Evolutionary conservation across 2,329 filamentous ascomycete species (phyloP).

Genomic region (Corynespora cassiicola): DNA sequence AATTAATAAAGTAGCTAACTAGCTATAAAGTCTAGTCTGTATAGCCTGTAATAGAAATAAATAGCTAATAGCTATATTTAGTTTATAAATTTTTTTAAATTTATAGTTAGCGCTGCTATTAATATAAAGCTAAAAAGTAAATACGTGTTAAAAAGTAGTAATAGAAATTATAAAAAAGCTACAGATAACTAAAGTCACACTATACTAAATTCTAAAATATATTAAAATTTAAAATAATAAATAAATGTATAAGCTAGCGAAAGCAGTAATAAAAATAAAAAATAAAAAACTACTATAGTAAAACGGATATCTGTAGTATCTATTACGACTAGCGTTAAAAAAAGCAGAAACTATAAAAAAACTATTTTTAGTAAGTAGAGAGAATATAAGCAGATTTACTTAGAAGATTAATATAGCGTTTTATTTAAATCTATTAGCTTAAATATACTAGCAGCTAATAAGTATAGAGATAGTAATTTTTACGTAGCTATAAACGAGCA

Average conservation of each 20-base stretch:
- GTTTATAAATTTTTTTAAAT: conserved; percentile 10
- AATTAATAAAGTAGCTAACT: conserved; percentile 7
- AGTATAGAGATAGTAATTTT: conserved; percentile 21
- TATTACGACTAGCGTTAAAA: too few species aligned
- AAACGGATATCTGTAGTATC: conserved; percentile 16
- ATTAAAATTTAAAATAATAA: conserved; percentile 19
- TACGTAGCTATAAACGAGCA: conserved; percentile 17
- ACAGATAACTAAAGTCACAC: conserved; percentile 17
- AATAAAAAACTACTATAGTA: conserved; percentile 15
- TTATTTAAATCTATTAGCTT: conserved; percentile 18
- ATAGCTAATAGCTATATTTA: conserved; percentile 1
- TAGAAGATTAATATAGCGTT: conserved; percentile 23
- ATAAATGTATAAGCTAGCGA: conserved; percentile 16
- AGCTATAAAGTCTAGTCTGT: conserved; percentile 2
- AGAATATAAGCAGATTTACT: conserved; percentile 16
- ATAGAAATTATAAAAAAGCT: conserved; percentile 15
- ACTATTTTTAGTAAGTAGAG: neutral
- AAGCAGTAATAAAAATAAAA: conserved; percentile 11
- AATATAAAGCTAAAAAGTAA: conserved; percentile 12
- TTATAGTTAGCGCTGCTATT: conserved; percentile 9
- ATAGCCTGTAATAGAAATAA: neutral
- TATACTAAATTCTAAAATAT: conserved; percentile 21
- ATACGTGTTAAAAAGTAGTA: conserved; percentile 12
- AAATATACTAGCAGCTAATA: conserved; percentile 18
- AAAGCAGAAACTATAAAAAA: conserved; percentile 8